Conservation (phyloP, 208 protist genomes). For the Perkinsela sp. region DNA sequence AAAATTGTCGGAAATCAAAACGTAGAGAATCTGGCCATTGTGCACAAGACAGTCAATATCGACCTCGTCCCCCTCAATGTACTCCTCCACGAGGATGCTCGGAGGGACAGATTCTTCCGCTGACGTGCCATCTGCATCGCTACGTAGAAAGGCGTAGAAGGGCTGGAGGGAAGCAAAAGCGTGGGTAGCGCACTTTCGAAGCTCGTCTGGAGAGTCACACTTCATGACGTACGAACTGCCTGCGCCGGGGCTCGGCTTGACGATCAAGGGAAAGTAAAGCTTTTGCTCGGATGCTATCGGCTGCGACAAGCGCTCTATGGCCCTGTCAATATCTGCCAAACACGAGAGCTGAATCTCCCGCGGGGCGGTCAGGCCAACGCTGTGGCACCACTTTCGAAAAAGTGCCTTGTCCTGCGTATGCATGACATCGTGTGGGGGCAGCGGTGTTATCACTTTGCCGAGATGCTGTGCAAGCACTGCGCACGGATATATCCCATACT, state of each 20-base stretch:
- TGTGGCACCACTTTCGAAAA: conserved; percentile 17
- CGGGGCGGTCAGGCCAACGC: conserved; percentile 4
- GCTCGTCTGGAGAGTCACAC: conserved; percentile 14
- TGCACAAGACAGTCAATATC: conserved; percentile 41
- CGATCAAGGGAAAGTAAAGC: conserved; percentile 16
- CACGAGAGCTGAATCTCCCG: not conserved
- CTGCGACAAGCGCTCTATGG: not conserved
- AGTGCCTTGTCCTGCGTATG: conserved; percentile 18
- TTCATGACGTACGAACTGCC: conserved; percentile 19
- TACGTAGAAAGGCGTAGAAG: not conserved
- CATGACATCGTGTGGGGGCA: conserved; percentile 14
- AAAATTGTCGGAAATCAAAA: conserved; percentile 39
- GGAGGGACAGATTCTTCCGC: conserved; percentile 2
- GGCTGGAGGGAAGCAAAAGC: not conserved
- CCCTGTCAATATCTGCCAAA: not conserved
- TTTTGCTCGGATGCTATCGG: not conserved
- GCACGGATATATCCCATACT: conserved; percentile 36
- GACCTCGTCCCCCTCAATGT: conserved; percentile 33
- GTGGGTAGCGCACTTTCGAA: conserved; percentile 7
- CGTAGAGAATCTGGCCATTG: conserved; percentile 18
- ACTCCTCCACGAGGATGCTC: conserved; percentile 29
- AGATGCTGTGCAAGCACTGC: conserved; percentile 12
- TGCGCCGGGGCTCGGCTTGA: conserved; percentile 39
- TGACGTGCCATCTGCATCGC: too few species aligned
- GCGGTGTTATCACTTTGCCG: conserved; percentile 11